Evolutionary conservation across 2,329 filamentous ascomycete species (phyloP), one percentile per base, ranked within the genome.

Genomic region (Beauveria australis): DNA sequence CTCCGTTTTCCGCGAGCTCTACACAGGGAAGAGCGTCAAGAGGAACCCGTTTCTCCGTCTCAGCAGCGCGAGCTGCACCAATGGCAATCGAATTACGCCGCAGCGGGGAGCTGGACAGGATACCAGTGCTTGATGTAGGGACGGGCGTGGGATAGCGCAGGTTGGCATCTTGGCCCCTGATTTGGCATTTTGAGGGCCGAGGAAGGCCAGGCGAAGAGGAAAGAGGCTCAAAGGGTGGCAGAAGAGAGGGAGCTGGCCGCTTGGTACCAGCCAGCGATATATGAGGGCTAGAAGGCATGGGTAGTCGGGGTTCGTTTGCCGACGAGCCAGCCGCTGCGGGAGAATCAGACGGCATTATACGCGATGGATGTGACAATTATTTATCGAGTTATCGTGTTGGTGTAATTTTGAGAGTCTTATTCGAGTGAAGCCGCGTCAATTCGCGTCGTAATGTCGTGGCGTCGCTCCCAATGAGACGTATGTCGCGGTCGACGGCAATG

Each of bases 41-140:
- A 46, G 94, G 94, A 67, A 85, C 85, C 69, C 94, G 89, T 68
- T 96, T 92, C n/a, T 60, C 58, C 16, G 9, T 33, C n/a, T 24
- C 12, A 1, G 51, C 37, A 33, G 37, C 14, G 22, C 58, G 58
- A 3, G 89, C 89, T 61, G 86, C 76, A 60, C 79, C 76, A 68
- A 88, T 85, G 67, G 82, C 74, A 26, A 82, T 79, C 61, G 69
- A 64, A 72, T 76, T 68, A 74, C 75, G 68, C 72, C 81, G 67
- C 61, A 89, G 87, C 53, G 92, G 92, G 60, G 92, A 96, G 53
- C 91, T 95, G 43, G 90, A 91, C 66, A 96, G 79, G 68, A 97
- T 91, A 69, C 90, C 91, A 51, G 93, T 96, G 66, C 91, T 96
- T 3, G 94, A 97, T 5, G 93, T 97, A 22, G 93, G 92, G 63